Evolutionary conservation across 176 grass and related monocot genomes (phyloP), one percentile per base, ranked within the genome.

Genomic region (Saccharum officinarum): DNA sequence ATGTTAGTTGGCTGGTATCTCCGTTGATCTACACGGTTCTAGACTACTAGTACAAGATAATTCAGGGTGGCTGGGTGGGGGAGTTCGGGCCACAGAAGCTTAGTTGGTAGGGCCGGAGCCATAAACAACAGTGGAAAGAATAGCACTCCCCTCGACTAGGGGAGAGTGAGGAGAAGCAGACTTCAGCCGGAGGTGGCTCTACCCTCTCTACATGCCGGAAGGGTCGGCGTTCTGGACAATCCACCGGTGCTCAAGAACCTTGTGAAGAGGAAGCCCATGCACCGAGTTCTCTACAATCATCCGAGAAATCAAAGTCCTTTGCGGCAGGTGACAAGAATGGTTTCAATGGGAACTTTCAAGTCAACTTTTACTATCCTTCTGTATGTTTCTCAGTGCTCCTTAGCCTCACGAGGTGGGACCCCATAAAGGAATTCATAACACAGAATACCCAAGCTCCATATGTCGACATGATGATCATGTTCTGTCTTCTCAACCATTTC

Each of bases 181-280:
- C 25, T 2, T 42, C 2, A 9, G n/a, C 33, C 1, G 13, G 25
- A 30, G 39, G 39, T 40, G 39, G 5, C 7, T 78, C 73, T 83
- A 90, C 36, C 88, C 88, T 83, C 89, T 90, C 67, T 95, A 93
- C 52, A 92, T 75, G 4, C 92, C 92, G 2, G 92, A 88, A 10
- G 92, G 91, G 69, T 98, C 95, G 0, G 95, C 91, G 37, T 98
- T 97, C 80, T 98, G 92, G 67, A 95, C 76, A 31, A 98, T 98
- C 95, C 95, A 98, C 5, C 90, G 91, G 85, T 98, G 95, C 67
- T 98, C 31, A 14, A 98, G 92, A 28, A 98, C 79, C 76, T 98
- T 93, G 62, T 95, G 76, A 33, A 98, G 95, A 3, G 89, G 82
- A 25, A 98, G 84, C 10, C 95, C 85, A 12, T 88, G 87, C 0